These are phyloP conservation scores for Erysimum cheiranthoides DNA, from an alignment of 345 rosid species.

Conservation along the genomic window DNA sequence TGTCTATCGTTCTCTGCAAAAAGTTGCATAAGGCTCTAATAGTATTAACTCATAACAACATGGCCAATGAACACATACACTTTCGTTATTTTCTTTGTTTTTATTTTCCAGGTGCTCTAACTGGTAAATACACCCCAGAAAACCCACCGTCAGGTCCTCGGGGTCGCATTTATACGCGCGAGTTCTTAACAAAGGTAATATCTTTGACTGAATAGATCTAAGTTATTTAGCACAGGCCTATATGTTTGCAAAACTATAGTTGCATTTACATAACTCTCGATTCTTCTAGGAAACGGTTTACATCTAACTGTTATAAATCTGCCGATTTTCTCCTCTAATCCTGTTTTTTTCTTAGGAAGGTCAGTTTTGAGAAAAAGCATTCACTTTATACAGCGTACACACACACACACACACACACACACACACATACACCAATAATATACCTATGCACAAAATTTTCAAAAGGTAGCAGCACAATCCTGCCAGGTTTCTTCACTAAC, in stretches of 20 bases:
- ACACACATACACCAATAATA: not conserved
- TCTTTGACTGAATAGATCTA: conserved; percentile 10
- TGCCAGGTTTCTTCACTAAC: conserved; percentile 37
- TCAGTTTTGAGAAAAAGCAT: conserved; percentile 7
- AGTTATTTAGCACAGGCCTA: not conserved
- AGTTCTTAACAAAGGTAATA: conserved; percentile 68
- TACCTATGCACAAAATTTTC: not conserved
- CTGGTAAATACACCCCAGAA: conserved; percentile 92
- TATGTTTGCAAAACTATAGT: not conserved
- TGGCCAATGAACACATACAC: not conserved
- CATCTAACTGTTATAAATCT: conserved; percentile 2
- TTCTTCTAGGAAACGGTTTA: not conserved
- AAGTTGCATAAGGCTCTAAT: conserved; percentile 1
- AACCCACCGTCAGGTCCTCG: conserved; percentile 92
- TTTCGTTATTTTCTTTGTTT: not conserved
- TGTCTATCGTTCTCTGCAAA: conserved; percentile 19
- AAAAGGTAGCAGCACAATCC: not conserved
- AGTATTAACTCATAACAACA: conserved; percentile 3
- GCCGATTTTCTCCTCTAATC: not conserved
- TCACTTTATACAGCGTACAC: conserved; percentile 5
- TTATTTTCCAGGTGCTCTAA: conserved; percentile 69
- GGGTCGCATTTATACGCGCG: conserved; percentile 74
- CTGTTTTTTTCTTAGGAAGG: conserved; percentile 12
- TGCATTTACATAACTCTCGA: not conserved
- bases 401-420: conserved; percentile 13